Conservation (phyloP, 306 rosid species). For the Erythrophleum fordii region DNA sequence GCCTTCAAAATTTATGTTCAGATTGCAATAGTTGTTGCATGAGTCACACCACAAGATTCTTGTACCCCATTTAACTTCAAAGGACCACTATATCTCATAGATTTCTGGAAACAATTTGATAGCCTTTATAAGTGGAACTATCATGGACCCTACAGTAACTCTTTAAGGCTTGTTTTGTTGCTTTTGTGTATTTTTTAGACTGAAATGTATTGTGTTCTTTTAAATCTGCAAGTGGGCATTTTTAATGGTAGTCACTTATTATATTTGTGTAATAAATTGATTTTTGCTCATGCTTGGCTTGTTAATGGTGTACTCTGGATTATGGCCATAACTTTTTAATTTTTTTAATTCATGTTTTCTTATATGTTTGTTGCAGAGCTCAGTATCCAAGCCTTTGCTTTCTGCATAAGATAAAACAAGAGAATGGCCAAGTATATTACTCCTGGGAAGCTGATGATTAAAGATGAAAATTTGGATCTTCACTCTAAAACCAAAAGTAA, state of each 20-base stretch:
- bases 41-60: neutral
- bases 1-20: neutral
- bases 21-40: conserved; percentile 2
- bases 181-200: neutral
- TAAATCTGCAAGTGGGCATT: neutral
- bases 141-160: neutral
- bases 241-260: neutral
- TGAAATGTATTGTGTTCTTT: neutral
- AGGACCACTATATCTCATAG: neutral
- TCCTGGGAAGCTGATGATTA: conserved; percentile 46
- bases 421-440: conserved; percentile 48
- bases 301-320: neutral
- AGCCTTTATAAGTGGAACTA: neutral
- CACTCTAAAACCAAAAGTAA: conserved; percentile 43
- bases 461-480: conserved; percentile 54
- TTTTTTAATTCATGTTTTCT: neutral
- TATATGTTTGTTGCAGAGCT: conserved; percentile 26
- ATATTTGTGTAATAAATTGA: neutral
- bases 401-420: conserved; percentile 4
- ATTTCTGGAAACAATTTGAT: neutral
- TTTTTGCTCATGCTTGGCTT: neutral
- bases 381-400: neutral
- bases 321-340: too few species aligned
- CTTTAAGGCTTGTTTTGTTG: neutral
- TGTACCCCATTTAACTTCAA: neutral